Evolutionary conservation across 352 stramenopile genomes (phyloP).

Genomic region (Plasmopara muralis): DNA sequence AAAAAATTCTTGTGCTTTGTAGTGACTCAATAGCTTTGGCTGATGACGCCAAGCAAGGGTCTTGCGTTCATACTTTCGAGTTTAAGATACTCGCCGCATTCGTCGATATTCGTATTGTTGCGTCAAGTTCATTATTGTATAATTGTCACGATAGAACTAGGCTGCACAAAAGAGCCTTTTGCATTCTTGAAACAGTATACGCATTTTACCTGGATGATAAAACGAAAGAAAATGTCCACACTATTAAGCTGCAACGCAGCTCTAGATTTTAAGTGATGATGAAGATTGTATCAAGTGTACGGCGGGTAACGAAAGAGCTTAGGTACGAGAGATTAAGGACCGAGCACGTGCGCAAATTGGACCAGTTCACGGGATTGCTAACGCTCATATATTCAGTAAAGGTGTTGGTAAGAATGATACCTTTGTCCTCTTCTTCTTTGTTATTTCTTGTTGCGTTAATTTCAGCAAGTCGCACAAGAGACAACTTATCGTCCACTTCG

Average conservation of each 20-base stretch:
- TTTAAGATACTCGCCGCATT: constrained; percentile 81
- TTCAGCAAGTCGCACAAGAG: constrained; percentile 1
- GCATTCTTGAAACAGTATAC: background rate
- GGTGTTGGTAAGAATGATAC: too few species aligned
- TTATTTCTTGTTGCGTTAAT: background rate
- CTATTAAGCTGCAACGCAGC: constrained; percentile 36
- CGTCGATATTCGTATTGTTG: constrained; percentile 67
- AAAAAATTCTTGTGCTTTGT: constrained; percentile 63
- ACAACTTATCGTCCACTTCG: constrained; percentile 12
- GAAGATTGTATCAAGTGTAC: too few species aligned
- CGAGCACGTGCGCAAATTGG: too few species aligned
- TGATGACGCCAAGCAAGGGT: constrained; percentile 64
- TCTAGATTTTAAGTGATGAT: too few species aligned
- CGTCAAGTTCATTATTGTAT: constrained; percentile 50
- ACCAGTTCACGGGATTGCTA: too few species aligned
- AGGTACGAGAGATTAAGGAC: too few species aligned
- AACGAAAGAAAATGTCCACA: constrained; percentile 46
- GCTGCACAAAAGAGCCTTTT: background rate
- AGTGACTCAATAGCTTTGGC: constrained; percentile 71
- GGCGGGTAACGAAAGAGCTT: too few species aligned
- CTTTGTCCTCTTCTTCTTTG: constrained; percentile 9
- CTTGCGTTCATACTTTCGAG: constrained; percentile 73
- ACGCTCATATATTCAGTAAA: too few species aligned
- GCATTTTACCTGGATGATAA: constrained; percentile 41
- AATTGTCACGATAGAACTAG: constrained; percentile 70